Percentiles rank a stretch among this genome's conserved stretches.
Evolutionary conservation across 805 yeast genomes (phyloP).

Genomic region (Yarrowia osloensis): DNA sequence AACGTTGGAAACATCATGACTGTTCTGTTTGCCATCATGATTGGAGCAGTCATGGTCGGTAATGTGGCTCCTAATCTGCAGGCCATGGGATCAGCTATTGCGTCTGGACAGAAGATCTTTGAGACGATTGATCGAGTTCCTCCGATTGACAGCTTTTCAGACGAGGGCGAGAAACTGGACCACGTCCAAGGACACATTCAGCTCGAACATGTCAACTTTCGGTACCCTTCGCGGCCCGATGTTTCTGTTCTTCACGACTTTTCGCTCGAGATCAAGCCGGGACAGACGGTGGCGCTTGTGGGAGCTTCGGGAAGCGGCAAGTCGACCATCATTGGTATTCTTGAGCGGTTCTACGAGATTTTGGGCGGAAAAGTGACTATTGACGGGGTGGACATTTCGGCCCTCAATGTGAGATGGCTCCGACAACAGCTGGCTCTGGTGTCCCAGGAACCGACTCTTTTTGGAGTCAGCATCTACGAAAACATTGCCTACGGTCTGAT

Average conservation of each 20-base stretch:
- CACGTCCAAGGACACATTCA: slow-evolving; percentile 61
- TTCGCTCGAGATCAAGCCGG: slow-evolving; percentile 77
- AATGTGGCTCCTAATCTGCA: slow-evolving; percentile 47
- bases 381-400: slow-evolving; percentile 80
- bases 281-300: slow-evolving; percentile 88
- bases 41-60: slow-evolving; percentile 49
- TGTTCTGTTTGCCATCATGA: slow-evolving; percentile 46
- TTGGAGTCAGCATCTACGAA: slow-evolving; percentile 84
- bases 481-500: slow-evolving; percentile 83
- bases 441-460: slow-evolving; percentile 93
- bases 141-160: slow-evolving; percentile 43
- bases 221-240: slow-evolving; percentile 76
- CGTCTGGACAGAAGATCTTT: slow-evolving; percentile 47
- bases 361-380: slow-evolving; percentile 69
- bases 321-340: slow-evolving; percentile 80
- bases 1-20: slow-evolving; percentile 44
- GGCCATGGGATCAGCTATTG: slow-evolving; percentile 45
- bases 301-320: slow-evolving; percentile 97
- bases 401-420: slow-evolving; percentile 71
- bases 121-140: slow-evolving; percentile 50
- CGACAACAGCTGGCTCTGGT: slow-evolving; percentile 82
- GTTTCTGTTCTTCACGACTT: slow-evolving; percentile 80
- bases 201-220: slow-evolving; percentile 83
- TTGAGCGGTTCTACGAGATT: slow-evolving; percentile 87
- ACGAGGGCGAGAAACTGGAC: slow-evolving; percentile 43